Base-by-base conservation (phyloP, 768 basidiomycete genomes). In the Rhodotorula toruloides region DNA sequence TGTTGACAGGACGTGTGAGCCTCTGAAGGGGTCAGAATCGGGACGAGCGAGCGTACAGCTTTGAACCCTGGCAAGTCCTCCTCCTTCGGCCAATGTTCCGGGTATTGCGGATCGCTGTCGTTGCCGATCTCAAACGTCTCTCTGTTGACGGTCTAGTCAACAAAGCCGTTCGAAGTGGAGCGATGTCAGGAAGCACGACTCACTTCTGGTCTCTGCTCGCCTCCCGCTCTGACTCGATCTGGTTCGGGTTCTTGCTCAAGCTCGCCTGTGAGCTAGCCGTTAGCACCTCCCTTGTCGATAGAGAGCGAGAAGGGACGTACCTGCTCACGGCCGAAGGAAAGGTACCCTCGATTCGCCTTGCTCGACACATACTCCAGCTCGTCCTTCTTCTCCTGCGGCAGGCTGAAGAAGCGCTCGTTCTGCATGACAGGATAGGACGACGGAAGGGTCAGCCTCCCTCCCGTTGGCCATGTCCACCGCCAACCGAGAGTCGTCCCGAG, bases 71-170 rank as follows among this genome's bases (percentile, higher is more conserved):
- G 82, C 21, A 85, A 76, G 0, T 81, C 76, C 21, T 77, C 79
- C 9, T 84, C 84, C 0, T 82, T 81, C 17, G 82, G 80, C 84
- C 84, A 85, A 42, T 85, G 83, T 68, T 85, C 84, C 3, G 84
- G 83, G 77, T 82, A 72, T 0, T 73, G 66, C 7, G 72, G 73
- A 50, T 81, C 77, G n/a, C 79, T 77, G 52, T 84, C 84, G 34
- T 81, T 77, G 2, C 83, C 84, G n/a, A 79, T 78, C 63, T 85
- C 84, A 60, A 84, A 84, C 44, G 61, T 59, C 49, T 70, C 58
- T 31, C 65, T 67, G 40, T 19, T 13, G 25, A 5, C 27, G 13
- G 7, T 5, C 19, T 5, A 17, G 21, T 34, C 4, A 12, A 58
- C 7, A 7, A n/a, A 8, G 22, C 7, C 3, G 10, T 13, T 1